Percentiles rank a stretch among this genome's conserved stretches.
Evolutionary conservation across 768 basidiomycete species (phyloP).

Genomic region (Wakefieldia striispora): DNA sequence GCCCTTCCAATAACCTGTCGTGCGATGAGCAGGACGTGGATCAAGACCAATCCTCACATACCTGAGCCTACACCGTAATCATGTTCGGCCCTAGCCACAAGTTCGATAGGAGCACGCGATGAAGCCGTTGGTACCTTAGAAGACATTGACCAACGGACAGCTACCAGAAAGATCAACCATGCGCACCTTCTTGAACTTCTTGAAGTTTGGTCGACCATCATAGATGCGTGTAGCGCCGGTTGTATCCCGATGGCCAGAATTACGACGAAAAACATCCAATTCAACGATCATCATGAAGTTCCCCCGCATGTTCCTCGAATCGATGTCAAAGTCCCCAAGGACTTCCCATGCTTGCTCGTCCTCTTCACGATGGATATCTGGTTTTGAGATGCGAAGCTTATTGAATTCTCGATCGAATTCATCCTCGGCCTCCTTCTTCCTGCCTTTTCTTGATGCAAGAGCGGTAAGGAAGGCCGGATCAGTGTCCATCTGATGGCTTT

Average conservation of each 20-base stretch:
- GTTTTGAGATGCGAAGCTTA: conserved; percentile 67
- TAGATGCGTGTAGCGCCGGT: conserved; percentile 35
- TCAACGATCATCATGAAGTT: conserved; percentile 82
- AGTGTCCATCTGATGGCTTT: conserved; percentile 41
- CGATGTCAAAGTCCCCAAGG: conserved; percentile 59
- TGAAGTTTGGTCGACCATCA: conserved; percentile 61
- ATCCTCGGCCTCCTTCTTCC: conserved; percentile 53
- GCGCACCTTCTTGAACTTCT: conserved; percentile 75
- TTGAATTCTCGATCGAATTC: conserved; percentile 80
- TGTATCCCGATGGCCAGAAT: conserved; percentile 16
- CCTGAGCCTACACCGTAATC: conserved; percentile 56
- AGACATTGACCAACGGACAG: background rate
- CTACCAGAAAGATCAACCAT: conserved; percentile 7
- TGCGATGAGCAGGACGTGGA: background rate
- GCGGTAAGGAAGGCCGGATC: conserved; percentile 70
- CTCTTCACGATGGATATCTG: conserved; percentile 49
- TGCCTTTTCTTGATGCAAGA: conserved; percentile 67
- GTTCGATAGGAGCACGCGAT: conserved; percentile 43
- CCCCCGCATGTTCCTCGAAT: conserved; percentile 58
- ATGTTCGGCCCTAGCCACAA: conserved; percentile 49
- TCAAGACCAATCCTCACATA: conserved; percentile 24
- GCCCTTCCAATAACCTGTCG: conserved; percentile 58
- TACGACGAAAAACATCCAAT: conserved; percentile 49
- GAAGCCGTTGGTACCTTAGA: conserved; percentile 28
- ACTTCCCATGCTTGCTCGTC: conserved; percentile 55